These are phyloP conservation scores for Podospora didyma DNA, from an alignment of 495 filamentous ascomycete species.

Conservation along the genomic window DNA sequence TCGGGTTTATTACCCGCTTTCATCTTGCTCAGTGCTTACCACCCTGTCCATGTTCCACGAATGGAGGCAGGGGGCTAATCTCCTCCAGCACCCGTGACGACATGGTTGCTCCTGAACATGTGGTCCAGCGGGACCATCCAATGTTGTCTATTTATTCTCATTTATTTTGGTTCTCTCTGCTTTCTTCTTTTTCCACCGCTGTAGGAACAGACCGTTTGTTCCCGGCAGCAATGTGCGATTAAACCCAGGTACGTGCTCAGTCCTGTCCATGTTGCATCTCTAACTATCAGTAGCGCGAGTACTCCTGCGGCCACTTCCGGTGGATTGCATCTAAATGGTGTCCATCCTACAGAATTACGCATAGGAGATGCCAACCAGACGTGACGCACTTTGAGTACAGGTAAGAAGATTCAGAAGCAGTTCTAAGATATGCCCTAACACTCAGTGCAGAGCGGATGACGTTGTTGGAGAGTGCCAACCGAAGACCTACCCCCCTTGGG, in stretches of 20 bases:
- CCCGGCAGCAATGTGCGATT: slow-evolving; percentile 3
- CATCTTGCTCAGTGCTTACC: background rate
- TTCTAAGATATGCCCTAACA: slow-evolving; percentile 30
- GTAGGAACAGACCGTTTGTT: background rate
- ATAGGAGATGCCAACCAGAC: too few relatives aligned
- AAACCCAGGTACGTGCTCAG: background rate
- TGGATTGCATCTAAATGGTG: slow-evolving; percentile 27
- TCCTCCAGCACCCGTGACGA: too few relatives aligned
- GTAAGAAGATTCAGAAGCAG: slow-evolving; percentile 18
- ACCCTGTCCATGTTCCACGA: too few relatives aligned
- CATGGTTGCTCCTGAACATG: too few relatives aligned
- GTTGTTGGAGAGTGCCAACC: slow-evolving; percentile 27
- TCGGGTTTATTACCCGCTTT: background rate
- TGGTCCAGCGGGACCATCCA: too few relatives aligned
- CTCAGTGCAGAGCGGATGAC: slow-evolving; percentile 12
- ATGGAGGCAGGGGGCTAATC: too few relatives aligned
- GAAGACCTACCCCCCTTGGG: slow-evolving; percentile 25
- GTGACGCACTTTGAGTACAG: too few relatives aligned
- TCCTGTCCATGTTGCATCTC: background rate
- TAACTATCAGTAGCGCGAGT: slow-evolving; percentile 22
- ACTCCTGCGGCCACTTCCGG: slow-evolving; percentile 33
- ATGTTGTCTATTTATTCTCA: too few relatives aligned
- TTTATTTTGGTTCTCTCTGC: too few relatives aligned
- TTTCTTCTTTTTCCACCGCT: background rate
- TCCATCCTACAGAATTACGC: too few relatives aligned